These are phyloP conservation scores for Picea sitchensis DNA, from an alignment of 75 land plant species.

Conservation along the genomic window DNA sequence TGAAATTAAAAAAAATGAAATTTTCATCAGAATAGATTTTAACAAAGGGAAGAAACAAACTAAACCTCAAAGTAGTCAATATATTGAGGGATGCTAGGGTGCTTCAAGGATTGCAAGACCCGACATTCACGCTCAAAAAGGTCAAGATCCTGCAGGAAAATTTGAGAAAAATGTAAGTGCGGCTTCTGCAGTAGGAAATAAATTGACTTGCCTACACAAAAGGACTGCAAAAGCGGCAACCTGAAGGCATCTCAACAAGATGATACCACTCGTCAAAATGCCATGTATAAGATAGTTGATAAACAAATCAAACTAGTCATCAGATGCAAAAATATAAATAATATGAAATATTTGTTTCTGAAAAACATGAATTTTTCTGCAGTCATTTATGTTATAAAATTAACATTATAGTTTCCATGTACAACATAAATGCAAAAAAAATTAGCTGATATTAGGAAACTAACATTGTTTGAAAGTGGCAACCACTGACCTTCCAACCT, in stretches of 20 bases:
- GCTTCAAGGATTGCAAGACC: constrained; percentile 38
- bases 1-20: too few species aligned
- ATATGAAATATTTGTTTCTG: background rate
- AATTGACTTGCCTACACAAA: background rate
- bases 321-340: background rate
- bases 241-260: background rate
- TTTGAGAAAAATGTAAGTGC: background rate
- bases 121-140: constrained; percentile 47
- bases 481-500: constrained; percentile 45
- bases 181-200: background rate
- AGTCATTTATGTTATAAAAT: background rate
- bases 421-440: background rate
- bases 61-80: constrained; percentile 45
- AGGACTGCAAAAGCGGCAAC: background rate
- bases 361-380: background rate
- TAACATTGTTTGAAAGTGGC: background rate
- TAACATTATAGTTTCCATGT: background rate
- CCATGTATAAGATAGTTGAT: background rate
- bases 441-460: background rate
- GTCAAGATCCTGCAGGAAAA: constrained; percentile 38
- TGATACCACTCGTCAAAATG: background rate
- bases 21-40: background rate
- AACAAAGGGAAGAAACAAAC: background rate
- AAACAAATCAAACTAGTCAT: background rate
- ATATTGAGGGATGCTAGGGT: constrained; percentile 47